These are phyloP conservation scores for Russula sp. DNA, from an alignment of 768 basidiomycete species.

Conservation along the genomic window DNA sequence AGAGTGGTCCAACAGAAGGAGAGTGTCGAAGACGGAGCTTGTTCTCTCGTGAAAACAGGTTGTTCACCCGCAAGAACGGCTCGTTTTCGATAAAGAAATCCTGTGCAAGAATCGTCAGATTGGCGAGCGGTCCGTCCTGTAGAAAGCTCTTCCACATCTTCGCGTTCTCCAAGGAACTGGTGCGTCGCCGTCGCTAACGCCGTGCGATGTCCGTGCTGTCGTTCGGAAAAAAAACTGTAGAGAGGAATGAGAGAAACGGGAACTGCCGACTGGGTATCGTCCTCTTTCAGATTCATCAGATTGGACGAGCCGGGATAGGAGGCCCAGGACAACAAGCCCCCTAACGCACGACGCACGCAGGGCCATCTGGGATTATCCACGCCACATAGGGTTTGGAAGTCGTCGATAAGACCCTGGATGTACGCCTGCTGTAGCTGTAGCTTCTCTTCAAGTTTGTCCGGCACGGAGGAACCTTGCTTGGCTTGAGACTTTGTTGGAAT, in stretches of 20 bases:
- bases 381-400: not conserved
- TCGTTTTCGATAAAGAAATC: not conserved
- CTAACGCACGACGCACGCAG: conserved; percentile 15
- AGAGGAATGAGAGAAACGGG: conserved; percentile 4
- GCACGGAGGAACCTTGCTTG: not conserved
- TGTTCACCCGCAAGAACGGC: no score
- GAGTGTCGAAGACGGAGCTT: not conserved
- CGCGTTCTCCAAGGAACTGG: not conserved
- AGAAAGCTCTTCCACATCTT: conserved; percentile 1
- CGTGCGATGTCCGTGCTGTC: not conserved
- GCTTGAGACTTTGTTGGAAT: not conserved
- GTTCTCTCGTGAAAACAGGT: not conserved
- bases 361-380: not conserved
- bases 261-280: not conserved
- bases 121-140: conserved; percentile 14
- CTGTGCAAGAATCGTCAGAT: conserved; percentile 5
- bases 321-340: conserved; percentile 8
- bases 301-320: not conserved
- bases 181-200: not conserved
- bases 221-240: not conserved
- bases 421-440: not conserved
- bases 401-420: not conserved
- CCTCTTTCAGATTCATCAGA: not conserved
- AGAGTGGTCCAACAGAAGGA: conserved; percentile 19
- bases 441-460: not conserved